A percentile compares a stretch with the other conserved stretches of the same genome.
phyloP scores from a whole-genome alignment of 257 asterid species.

The Verbena officinalis region DNA sequence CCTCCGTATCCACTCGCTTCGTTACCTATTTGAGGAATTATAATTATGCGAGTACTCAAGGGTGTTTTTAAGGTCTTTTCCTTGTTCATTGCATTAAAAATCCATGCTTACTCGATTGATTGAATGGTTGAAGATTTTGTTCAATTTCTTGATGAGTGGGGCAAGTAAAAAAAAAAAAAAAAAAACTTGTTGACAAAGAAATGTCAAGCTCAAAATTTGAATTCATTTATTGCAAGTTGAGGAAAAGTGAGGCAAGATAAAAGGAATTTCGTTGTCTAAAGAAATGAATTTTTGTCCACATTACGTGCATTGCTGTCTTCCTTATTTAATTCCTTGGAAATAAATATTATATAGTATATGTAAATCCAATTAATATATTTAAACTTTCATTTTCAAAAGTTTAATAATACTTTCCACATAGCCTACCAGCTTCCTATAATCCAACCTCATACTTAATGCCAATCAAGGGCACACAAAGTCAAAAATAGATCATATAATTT shows the following conservation, averaged over 20 bases:
- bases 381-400: background rate
- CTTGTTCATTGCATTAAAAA: too few relatives aligned
- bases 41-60: background rate
- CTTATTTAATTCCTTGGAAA: background rate
- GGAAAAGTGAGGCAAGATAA: conserved; percentile 16
- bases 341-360: background rate
- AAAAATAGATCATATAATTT: conserved; percentile 15
- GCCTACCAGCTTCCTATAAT: conserved; percentile 19
- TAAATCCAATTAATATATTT: conserved; percentile 3
- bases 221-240: conserved; percentile 22
- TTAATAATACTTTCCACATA: background rate
- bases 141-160: conserved; percentile 16
- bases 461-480: conserved; percentile 11
- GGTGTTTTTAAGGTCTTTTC: background rate
- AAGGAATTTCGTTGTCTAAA: conserved; percentile 14
- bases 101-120: background rate
- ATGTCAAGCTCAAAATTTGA: background rate
- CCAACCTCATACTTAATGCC: conserved; percentile 1
- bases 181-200: background rate
- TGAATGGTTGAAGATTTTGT: too few relatives aligned
- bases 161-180: conserved; percentile 14
- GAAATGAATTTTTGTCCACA: conserved; percentile 9
- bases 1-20: conserved; percentile 60
- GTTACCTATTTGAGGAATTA: conserved; percentile 44
- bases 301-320: background rate